Base-by-base conservation (phyloP, 2,329 filamentous ascomycete genomes). In the Diaporthe sp. region DNA sequence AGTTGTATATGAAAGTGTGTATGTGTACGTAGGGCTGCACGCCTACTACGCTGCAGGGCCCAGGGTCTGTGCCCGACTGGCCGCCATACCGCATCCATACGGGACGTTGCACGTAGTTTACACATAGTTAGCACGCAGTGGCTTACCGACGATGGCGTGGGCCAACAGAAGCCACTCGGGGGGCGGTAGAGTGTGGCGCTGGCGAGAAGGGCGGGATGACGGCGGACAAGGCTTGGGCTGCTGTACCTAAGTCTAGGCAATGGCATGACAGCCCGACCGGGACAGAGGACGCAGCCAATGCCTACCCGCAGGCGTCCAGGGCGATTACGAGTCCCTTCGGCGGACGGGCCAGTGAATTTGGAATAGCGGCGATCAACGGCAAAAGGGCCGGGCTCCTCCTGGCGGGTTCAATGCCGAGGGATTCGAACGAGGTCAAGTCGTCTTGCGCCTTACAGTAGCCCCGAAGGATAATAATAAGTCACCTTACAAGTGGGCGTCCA, bases 181-280 rank as follows among this genome's bases (percentile, higher is more conserved):
- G 62, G 28, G 44, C 62, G 46, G 28, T 28, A 53, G 46, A 39
- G 62, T 53, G 62, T 68, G 62, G 62, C 62, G 62, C 44, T 53
- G 46, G 46, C 19, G 31, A n/a, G 13, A 17, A n/a, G 46, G n/a
- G 62, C 62, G 62, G 62, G 62, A 68, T 68, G 62, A 53, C 44
- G 62, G 46, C 17, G 62, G 44, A 39, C 62, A 51, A 68, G 62
- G 62, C 44, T 53, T 67, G 62, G 62, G 62, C 62, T 68, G 46
- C n/a, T 53, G 62, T 28, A n/a, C 9, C 44, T 31, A 39, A 53
- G 62, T 34, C 17, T 22, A 53, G 44, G 44, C 44, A 8, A 17
- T 49, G 42, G 42, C 61, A 65, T 31, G 61, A 65, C 61, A 51
- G 61, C 44, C 42, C 25, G 37, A 46, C 39, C 60, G 25, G 58